A percentile compares a stretch with the other conserved stretches of the same genome.
These are phyloP conservation scores for Mytilinidion resinicola DNA, from an alignment of 495 filamentous ascomycete genomes.

Conservation along the genomic window DNA sequence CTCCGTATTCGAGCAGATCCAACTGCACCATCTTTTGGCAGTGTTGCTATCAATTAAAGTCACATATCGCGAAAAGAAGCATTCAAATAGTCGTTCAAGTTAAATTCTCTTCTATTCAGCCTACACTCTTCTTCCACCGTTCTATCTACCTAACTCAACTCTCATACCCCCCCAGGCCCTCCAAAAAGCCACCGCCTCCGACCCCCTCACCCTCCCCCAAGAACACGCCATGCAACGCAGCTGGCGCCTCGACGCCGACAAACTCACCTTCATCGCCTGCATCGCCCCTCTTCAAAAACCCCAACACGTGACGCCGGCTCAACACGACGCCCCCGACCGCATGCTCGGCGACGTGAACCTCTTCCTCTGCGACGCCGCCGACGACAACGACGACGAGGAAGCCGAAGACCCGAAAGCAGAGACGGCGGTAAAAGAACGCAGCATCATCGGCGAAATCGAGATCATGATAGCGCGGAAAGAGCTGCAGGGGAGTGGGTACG, in stretches of 20 bases:
- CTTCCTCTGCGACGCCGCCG: slow-evolving; percentile 56
- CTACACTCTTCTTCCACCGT: background rate
- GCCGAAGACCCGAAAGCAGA: slow-evolving; percentile 34
- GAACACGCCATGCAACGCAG: slow-evolving; percentile 80
- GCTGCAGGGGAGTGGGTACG: slow-evolving; percentile 58
- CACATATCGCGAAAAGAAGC: background rate
- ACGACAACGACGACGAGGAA: slow-evolving; percentile 37
- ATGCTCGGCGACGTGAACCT: slow-evolving; percentile 89
- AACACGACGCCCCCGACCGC: slow-evolving; percentile 45
- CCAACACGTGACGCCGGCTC: slow-evolving; percentile 7
- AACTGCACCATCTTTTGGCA: background rate
- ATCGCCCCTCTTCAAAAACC: slow-evolving; percentile 1
- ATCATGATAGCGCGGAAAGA: slow-evolving; percentile 71
- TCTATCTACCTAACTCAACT: too few species aligned
- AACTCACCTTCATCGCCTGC: slow-evolving; percentile 68
- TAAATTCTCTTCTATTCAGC: background rate
- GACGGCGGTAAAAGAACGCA: slow-evolving; percentile 6
- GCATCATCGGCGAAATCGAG: slow-evolving; percentile 67
- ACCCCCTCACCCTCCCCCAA: slow-evolving; percentile 66
- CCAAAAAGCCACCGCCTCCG: slow-evolving; percentile 76
- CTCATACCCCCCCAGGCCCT: slow-evolving; percentile 51
- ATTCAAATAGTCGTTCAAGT: background rate
- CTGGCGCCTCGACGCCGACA: slow-evolving; percentile 72
- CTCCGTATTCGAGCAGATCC: background rate
- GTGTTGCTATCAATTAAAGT: background rate